Conservation (phyloP, 1,139 yeast species). For the Pichia sp. region DNA sequence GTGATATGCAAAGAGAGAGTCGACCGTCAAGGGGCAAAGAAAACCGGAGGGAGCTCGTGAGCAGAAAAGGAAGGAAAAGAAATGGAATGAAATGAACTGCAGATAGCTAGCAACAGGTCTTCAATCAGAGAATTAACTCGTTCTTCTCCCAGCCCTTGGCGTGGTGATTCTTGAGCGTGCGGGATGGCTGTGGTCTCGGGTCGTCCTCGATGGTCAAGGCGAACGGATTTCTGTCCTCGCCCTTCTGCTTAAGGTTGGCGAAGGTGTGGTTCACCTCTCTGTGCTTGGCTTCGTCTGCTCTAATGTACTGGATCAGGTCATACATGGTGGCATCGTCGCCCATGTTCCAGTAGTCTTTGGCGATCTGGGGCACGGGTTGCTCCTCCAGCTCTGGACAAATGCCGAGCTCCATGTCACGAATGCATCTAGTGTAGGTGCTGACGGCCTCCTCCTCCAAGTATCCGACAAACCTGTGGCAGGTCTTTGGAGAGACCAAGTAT, state of each 20-base stretch:
- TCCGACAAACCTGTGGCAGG: conserved; percentile 75
- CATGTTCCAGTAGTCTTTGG: conserved; percentile 60
- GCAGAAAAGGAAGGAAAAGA: not conserved
- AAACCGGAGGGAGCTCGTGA: not conserved
- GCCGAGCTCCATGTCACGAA: conserved; percentile 50
- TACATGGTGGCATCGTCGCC: conserved; percentile 48
- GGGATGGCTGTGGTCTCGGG: conserved; percentile 49
- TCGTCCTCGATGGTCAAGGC: conserved; percentile 42
- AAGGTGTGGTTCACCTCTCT: conserved; percentile 74
- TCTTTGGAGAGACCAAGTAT: conserved; percentile 56
- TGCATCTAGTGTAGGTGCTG: conserved; percentile 60
- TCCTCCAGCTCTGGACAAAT: conserved; percentile 47
- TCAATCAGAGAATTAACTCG: conserved; percentile 35
- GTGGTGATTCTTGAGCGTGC: conserved; percentile 44
- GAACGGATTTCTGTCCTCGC: conserved; percentile 62
- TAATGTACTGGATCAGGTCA: conserved; percentile 55
- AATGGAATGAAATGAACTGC: not conserved
- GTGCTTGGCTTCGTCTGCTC: conserved; percentile 70
- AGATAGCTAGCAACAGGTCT: not conserved
- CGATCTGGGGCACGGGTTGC: conserved; percentile 50
- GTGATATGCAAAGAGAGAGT: no score
- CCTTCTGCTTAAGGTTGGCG: conserved; percentile 54
- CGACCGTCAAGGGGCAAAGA: not conserved
- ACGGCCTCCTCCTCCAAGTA: conserved; percentile 79
- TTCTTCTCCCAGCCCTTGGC: conserved; percentile 63